Conservation (phyloP, 2,329 filamentous ascomycete genomes). For the Chaetomium globosum region DNA sequence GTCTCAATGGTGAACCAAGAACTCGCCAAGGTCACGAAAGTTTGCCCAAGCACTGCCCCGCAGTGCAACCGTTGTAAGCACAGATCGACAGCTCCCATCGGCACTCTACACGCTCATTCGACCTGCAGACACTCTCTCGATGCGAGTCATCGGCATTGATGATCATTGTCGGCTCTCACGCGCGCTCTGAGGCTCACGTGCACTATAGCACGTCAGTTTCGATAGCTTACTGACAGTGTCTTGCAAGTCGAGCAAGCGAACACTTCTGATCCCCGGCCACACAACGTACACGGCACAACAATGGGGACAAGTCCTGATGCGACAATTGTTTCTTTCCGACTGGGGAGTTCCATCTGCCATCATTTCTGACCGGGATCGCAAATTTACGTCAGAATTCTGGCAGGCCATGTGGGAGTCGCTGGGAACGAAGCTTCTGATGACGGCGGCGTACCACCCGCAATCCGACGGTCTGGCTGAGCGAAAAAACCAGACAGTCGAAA, state of each 20-base stretch:
- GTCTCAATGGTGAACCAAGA: neutral
- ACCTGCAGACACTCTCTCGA: neutral
- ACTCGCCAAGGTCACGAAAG: neutral
- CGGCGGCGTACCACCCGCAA: neutral
- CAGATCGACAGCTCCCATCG: neutral
- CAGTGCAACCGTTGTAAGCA: neutral
- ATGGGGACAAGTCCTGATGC: neutral
- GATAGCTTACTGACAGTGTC: neutral
- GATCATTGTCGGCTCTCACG: neutral
- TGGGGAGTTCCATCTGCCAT: neutral
- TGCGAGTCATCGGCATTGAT: neutral
- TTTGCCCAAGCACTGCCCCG: neutral
- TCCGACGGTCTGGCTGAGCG: neutral
- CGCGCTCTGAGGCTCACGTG: neutral
- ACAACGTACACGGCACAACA: neutral
- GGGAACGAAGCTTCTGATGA: constrained; percentile 10
- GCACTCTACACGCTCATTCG: neutral
- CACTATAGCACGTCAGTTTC: neutral
- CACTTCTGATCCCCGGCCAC: neutral
- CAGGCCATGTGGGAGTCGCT: neutral
- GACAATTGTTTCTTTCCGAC: neutral
- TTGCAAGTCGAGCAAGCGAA: neutral
- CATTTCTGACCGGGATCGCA: neutral
- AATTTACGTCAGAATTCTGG: neutral
- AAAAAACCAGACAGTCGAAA: constrained; percentile 6